Evolutionary conservation across 345 rosid species (phyloP).

Genomic region (Salix udensis): DNA sequence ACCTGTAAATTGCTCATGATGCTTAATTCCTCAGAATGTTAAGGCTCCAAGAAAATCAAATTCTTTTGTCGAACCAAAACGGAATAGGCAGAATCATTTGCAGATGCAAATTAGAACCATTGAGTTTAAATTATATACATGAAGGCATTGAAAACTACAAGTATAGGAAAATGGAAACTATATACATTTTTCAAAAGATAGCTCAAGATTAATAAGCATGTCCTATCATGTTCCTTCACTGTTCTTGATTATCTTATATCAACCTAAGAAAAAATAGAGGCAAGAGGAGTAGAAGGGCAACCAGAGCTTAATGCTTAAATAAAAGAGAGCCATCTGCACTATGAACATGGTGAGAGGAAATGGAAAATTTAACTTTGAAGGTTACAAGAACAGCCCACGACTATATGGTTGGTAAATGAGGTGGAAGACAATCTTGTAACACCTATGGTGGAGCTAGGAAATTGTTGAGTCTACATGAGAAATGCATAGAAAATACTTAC

Average conservation of each 20-base stretch:
- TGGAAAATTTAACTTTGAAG: neutral
- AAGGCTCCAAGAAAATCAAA: neutral
- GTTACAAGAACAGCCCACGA: neutral
- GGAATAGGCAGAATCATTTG: neutral
- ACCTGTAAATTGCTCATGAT: conserved; percentile 10
- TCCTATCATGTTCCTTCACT: neutral
- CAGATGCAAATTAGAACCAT: neutral
- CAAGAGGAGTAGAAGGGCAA: neutral
- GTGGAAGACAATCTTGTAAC: neutral
- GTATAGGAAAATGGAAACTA: neutral
- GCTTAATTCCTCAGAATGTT: neutral
- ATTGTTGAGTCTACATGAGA: neutral
- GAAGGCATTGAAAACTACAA: neutral
- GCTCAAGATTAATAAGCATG: neutral
- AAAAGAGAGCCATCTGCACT: neutral
- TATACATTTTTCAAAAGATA: neutral
- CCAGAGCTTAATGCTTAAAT: neutral
- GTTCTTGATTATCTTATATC: neutral
- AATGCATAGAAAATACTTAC: neutral
- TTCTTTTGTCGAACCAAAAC: neutral
- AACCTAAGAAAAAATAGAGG: neutral
- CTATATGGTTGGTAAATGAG: neutral
- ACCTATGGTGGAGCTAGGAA: neutral
- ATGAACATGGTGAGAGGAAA: neutral
- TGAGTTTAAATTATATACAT: neutral